Percentiles rank a stretch among this genome's conserved stretches.
These are phyloP conservation scores for Lodderomyces metapsilosis DNA, from an alignment of 1,139 yeast species.

Conservation along the genomic window DNA sequence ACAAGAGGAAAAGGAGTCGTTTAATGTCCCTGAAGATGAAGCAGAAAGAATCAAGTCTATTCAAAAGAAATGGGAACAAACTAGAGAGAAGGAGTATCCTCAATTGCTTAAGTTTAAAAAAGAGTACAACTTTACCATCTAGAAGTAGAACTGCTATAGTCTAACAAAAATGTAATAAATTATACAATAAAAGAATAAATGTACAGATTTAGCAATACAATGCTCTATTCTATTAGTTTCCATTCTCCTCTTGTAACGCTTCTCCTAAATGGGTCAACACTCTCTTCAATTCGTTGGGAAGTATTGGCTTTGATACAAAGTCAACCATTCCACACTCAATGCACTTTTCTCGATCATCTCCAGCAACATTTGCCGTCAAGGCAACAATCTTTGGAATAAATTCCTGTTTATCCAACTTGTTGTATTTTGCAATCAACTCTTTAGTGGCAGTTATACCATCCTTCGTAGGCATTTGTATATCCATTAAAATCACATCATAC, in stretches of 20 bases:
- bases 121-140: constrained; percentile 5
- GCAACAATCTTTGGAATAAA: constrained; percentile 49
- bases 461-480: constrained; percentile 55
- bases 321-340: constrained; percentile 55
- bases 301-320: constrained; percentile 54
- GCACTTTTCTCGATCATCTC: constrained; percentile 51
- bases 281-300: constrained; percentile 44
- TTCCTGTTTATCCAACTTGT: constrained; percentile 20
- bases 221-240: background rate
- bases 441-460: constrained; percentile 49
- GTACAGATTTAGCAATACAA: no score
- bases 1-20: constrained; percentile 28
- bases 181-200: no score
- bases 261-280: constrained; percentile 23
- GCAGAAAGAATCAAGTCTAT: constrained; percentile 18
- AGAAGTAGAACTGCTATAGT: background rate
- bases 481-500: constrained; percentile 53
- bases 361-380: constrained; percentile 57
- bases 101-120: constrained; percentile 11
- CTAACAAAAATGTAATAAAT: no score
- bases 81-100: constrained; percentile 24
- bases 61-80: constrained; percentile 28
- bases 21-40: constrained; percentile 20
- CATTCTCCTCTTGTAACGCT: constrained; percentile 6
- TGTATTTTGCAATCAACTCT: constrained; percentile 26